phyloP scores from a whole-genome alignment of 2,329 filamentous ascomycete species.

The Fusarium ramigenum region DNA sequence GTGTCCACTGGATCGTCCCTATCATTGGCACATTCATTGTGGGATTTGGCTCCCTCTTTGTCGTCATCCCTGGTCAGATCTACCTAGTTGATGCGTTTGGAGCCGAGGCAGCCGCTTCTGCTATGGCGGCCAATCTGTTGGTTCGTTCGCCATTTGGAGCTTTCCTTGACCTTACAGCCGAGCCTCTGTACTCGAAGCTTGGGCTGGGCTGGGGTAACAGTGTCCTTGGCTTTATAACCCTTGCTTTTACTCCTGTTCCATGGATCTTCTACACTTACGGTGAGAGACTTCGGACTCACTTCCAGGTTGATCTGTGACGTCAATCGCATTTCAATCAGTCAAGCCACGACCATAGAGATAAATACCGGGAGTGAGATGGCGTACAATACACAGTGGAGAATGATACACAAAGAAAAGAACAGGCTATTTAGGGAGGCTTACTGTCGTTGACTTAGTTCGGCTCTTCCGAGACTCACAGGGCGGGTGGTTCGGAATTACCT shows the following conservation, averaged over 20 bases:
- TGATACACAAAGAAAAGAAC: no score
- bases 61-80: conserved; percentile 44
- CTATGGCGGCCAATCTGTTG: conserved; percentile 36
- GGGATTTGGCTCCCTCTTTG: conserved; percentile 53
- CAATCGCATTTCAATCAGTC: no score
- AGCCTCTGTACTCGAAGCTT: conserved; percentile 11
- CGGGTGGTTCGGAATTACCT: no score
- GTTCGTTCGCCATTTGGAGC: conserved; percentile 47
- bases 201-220: conserved; percentile 34
- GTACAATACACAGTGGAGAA: not conserved
- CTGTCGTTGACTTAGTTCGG: no score
- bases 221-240: conserved; percentile 19
- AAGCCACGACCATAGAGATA: no score
- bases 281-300: conserved; percentile 17
- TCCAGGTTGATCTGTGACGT: conserved; percentile 7
- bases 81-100: conserved; percentile 43
- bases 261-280: conserved; percentile 29
- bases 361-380: fast-evolving
- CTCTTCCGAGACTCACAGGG: no score
- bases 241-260: conserved; percentile 29
- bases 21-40: conserved; percentile 65
- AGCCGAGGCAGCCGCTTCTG: conserved; percentile 36
- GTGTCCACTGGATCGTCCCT: conserved; percentile 66
- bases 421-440: no score
- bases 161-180: conserved; percentile 19